phyloP scores from a whole-genome alignment of 1,284 basidiomycete genomes.

The Pseudozyma tsukubaensis region DNA sequence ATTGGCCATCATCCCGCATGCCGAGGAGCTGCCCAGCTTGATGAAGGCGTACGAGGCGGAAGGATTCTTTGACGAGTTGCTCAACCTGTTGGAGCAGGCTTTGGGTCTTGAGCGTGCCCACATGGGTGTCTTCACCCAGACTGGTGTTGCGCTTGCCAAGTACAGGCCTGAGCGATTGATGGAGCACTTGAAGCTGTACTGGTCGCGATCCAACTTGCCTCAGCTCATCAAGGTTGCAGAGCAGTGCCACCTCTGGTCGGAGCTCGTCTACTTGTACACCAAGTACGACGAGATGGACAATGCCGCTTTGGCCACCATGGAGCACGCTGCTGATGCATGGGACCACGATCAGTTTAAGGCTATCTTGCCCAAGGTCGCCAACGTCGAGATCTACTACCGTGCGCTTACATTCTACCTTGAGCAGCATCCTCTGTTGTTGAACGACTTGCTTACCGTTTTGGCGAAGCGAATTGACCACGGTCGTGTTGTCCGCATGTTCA shows the following conservation, averaged over 20 bases:
- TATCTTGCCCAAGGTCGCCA: constrained; percentile 77
- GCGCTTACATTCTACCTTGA: constrained; percentile 75
- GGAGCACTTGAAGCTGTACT: constrained; percentile 98
- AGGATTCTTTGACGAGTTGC: constrained; percentile 94
- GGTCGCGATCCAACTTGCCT: constrained; percentile 94
- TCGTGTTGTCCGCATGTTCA: constrained; percentile 93
- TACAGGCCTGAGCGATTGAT: constrained; percentile 97
- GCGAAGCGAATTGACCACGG: constrained; percentile 92
- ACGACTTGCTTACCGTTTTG: constrained; percentile 90
- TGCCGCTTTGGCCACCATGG: constrained; percentile 97
- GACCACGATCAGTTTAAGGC: constrained; percentile 92
- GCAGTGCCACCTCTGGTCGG: constrained; percentile 97
- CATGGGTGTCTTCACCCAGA: constrained; percentile 86
- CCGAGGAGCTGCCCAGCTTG: constrained; percentile 88
- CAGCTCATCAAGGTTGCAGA: constrained; percentile 95
- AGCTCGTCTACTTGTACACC: constrained; percentile 96
- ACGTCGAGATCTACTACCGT: constrained; percentile 98
- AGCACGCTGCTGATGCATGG: constrained; percentile 95
- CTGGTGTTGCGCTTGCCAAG: constrained; percentile 94
- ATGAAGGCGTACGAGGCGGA: constrained; percentile 88
- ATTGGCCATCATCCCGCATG: constrained; percentile 69
- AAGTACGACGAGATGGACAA: constrained; percentile 98
- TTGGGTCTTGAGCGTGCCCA: constrained; percentile 92
- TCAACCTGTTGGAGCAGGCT: constrained; percentile 90
- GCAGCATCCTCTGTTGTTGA: constrained; percentile 91